Percentiles rank a stretch among this genome's conserved stretches.
These are phyloP conservation scores for Nannizziopsis barbatae DNA, from an alignment of 2,329 filamentous ascomycete species.

Conservation along the genomic window DNA sequence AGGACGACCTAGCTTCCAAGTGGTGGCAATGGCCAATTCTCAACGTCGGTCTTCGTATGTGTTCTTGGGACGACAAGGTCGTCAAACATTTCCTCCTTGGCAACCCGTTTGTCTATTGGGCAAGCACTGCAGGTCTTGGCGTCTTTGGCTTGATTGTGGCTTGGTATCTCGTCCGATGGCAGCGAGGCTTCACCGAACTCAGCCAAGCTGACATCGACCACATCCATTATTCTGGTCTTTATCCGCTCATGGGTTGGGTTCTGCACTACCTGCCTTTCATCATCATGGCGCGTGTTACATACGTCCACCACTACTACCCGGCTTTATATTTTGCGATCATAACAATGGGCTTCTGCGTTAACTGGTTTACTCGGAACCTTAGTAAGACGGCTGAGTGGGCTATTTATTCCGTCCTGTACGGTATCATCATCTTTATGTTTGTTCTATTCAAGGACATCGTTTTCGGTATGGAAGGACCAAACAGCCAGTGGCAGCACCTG, in stretches of 20 bases:
- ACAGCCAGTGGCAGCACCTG: slow-evolving; percentile 76
- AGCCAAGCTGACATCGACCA: slow-evolving; percentile 72
- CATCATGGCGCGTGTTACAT: slow-evolving; percentile 96
- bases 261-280: slow-evolving; percentile 93
- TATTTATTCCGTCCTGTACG: slow-evolving; percentile 66
- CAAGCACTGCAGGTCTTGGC: slow-evolving; percentile 66
- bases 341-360: slow-evolving; percentile 71
- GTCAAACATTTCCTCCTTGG: slow-evolving; percentile 98
- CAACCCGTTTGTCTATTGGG: slow-evolving; percentile 95
- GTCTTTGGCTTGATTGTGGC: slow-evolving; percentile 59
- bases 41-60: slow-evolving; percentile 93
- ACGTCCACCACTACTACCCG: slow-evolving; percentile 98
- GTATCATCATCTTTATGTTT: slow-evolving; percentile 66
- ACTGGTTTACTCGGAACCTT: slow-evolving; percentile 66
- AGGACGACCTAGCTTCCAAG: slow-evolving; percentile 89
- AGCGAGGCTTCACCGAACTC: slow-evolving; percentile 82
- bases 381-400: slow-evolving; percentile 52
- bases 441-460: slow-evolving; percentile 84
- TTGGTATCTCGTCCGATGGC: slow-evolving; percentile 91
- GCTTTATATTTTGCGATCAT: slow-evolving; percentile 96
- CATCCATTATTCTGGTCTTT: slow-evolving; percentile 86
- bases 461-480: slow-evolving; percentile 85
- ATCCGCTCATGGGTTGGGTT: slow-evolving; percentile 88
- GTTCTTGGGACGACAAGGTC: slow-evolving; percentile 88
- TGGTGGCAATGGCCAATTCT: slow-evolving; percentile 99